Evolutionary conservation across 805 yeast genomes (phyloP), one percentile per base, ranked within the genome.

Genomic region (Barnettozyma californica): DNA sequence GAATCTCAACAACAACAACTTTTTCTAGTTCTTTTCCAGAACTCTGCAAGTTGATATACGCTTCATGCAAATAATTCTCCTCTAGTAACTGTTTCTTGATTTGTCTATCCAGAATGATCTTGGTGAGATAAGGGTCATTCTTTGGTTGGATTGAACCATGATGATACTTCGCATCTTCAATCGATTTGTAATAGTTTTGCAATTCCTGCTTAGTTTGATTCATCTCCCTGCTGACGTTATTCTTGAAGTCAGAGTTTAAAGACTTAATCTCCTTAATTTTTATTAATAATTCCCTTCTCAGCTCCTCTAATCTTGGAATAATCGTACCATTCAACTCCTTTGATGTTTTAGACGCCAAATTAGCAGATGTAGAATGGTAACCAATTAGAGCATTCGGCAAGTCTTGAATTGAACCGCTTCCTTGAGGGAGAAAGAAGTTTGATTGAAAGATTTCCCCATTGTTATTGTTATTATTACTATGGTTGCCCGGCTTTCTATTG

Each of bases 11-110:
- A 33, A 85, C 88, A 20, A 94, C 94, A 52, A 89, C 92, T 58
- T 86, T 82, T 64, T 86, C 99, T 53, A 94, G 75, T 62, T 90
- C 94, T 49, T 83, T 82, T 44, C 96, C 97, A 1, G 96, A 84
- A 34, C 80, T 79, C 69, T 92, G 96, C 56, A 91, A 75, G 66
- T 92, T 91, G 56, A 82, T 74, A 64, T 78, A 92, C 0, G 97
- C 96, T 64, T 91, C 96, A 61, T 89, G 88, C 42, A 92, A 71
- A 60, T 83, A 85, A 66, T 84, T 85, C 65, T 92, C 97, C 66
- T 89, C 97, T 18, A 76, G 75, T 41, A 92, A 66, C 64, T 89
- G 96, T 55, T 76, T 78, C 58, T 77, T 83, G 59, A 94, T 78
- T 65, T 85, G 92, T 61, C 80, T 75, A 57, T 92, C 96, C 54